Conservation (phyloP, 1,284 basidiomycete genomes). For the Neolentinus lepideus region DNA sequence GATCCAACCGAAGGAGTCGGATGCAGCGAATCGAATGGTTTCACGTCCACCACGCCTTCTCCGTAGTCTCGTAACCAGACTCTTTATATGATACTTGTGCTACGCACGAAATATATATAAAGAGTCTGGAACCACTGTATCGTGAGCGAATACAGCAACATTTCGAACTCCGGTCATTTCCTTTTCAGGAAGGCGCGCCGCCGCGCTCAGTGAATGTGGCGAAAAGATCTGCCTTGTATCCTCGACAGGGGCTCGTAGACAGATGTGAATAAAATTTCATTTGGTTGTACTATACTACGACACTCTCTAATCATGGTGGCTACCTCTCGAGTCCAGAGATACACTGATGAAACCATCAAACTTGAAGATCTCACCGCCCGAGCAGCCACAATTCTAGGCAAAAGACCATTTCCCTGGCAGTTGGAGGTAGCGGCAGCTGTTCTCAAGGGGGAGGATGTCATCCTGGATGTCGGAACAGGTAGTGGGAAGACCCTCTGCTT, state of each 20-base stretch:
- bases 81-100: background rate
- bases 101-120: background rate
- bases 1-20: no score
- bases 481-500: slow-evolving; percentile 7
- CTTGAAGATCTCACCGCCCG: background rate
- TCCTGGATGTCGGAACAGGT: slow-evolving; percentile 7
- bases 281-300: background rate
- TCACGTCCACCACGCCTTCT: no score
- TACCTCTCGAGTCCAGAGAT: background rate
- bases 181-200: background rate
- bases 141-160: background rate
- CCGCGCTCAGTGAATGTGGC: background rate
- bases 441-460: slow-evolving; percentile 3
- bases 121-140: background rate
- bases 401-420: background rate
- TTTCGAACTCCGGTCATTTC: background rate
- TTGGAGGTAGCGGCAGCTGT: background rate
- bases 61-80: background rate
- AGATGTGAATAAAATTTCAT: background rate
- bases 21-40: no score
- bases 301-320: background rate
- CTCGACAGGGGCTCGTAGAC: background rate
- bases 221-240: background rate
- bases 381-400: background rate
- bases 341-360: background rate